phyloP scores from a whole-genome alignment of 495 filamentous ascomycete genomes.

The Penicillium tannophilum region DNA sequence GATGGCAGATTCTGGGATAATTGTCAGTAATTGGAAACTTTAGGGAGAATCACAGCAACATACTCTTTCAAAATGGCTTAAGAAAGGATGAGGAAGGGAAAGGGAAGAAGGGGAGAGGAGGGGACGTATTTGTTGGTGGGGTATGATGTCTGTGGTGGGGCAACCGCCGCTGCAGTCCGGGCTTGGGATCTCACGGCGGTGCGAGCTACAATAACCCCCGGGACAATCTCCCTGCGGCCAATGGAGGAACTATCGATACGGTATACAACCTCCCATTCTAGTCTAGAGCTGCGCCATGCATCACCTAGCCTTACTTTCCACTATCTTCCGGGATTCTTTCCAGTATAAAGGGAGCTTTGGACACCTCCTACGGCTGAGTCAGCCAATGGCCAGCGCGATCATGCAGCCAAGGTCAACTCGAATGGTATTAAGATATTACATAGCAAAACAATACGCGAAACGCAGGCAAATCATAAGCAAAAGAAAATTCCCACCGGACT shows the following conservation, averaged over 20 bases:
- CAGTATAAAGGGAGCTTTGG: background rate
- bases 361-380: conserved; percentile 12
- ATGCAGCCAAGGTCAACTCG: conserved; percentile 1
- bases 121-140: conserved; percentile 40
- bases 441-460: background rate
- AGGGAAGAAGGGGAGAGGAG: conserved; percentile 26
- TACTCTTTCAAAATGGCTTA: conserved; percentile 19
- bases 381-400: conserved; percentile 10
- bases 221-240: background rate
- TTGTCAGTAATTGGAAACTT: conserved; percentile 24
- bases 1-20: conserved; percentile 52
- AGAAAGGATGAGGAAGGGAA: conserved; percentile 27
- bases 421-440: background rate
- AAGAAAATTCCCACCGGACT: background rate
- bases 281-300: conserved; percentile 5
- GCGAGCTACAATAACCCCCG: conserved; percentile 6
- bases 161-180: conserved; percentile 12
- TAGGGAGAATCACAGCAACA: background rate
- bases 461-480: background rate
- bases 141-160: conserved; percentile 41
- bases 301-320: background rate
- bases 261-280: background rate
- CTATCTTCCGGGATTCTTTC: background rate
- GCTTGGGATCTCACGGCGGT: conserved; percentile 3
- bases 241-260: background rate